Evolutionary conservation across 179 eudicot species (phyloP), one percentile per base, ranked within the genome.

Genomic region (Gypsophila paniculata): DNA sequence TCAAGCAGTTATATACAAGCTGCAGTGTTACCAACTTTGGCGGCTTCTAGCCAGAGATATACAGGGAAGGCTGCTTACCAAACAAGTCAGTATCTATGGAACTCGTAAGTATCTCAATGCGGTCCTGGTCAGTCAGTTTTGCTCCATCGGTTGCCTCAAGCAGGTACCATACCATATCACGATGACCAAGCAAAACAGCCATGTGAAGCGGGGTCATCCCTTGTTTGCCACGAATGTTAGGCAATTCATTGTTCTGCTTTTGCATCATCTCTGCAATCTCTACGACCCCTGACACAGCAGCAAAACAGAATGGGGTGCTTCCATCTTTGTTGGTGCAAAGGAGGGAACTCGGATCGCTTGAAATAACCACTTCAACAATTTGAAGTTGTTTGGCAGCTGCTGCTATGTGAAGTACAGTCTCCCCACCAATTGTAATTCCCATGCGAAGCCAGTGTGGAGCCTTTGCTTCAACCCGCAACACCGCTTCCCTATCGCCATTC

Each of bases 401-500:
- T 73, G 81, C 77, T 42, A 73, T 78, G 67, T 78, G 81, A 17
- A 78, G 81, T n/a, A 69, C 74, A 1, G 81, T 78, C 39, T 78
- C 81, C 5, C 77, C 81, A 5, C 77, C 77, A 39, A 69, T 69
- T 10, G 74, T 69, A 25, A 78, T 78, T 4, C 39, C 57, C 38
- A 71, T 63, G 19, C 21, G 3, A 15, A 78, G 74, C 81, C 77
- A 78, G 0, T 61, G 25, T 38, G 73, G 73, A 14, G 18, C 19
- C 26, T 0, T 1, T 7, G 13, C 7, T 64, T 51, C 52, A 36
- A 39, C 8, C n/a, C 1, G 2, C 5, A 4, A 0, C 21, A 64
- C 29, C 44, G 49, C n/a, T 18, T 39, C 8, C 14, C 14, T 34
- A 39, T 64, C 52, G 26, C 68, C 68, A 39, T 18, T 64, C 51